Evolutionary conservation across 805 yeast genomes (phyloP).

Genomic region (Dipodascus geniculatus): DNA sequence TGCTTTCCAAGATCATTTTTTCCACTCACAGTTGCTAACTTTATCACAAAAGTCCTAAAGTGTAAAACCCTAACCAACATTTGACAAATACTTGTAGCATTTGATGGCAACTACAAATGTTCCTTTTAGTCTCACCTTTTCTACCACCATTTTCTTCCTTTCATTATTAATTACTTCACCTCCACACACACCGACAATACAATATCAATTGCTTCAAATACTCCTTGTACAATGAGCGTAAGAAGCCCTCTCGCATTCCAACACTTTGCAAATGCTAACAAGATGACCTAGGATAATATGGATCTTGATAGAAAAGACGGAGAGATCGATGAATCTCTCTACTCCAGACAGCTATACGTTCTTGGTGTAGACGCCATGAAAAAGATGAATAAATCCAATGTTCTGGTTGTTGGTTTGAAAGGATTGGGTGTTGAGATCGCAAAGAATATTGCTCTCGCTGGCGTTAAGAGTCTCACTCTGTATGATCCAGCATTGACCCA

Average conservation of each 20-base stretch:
- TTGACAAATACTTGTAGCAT: background rate
- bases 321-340: conserved; percentile 81
- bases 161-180: conserved; percentile 1
- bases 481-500: conserved; percentile 68
- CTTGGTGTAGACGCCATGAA: conserved; percentile 97
- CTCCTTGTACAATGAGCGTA: background rate
- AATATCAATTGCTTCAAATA: background rate
- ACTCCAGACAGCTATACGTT: conserved; percentile 91
- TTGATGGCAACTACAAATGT: background rate
- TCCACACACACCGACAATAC: background rate
- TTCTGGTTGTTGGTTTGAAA: conserved; percentile 77
- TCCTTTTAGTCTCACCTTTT: background rate
- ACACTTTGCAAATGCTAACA: background rate
- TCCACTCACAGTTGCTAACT: too few species aligned
- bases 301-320: conserved; percentile 2
- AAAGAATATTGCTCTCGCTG: conserved; percentile 91
- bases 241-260: too few species aligned
- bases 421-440: conserved; percentile 96
- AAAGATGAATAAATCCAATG: conserved; percentile 88
- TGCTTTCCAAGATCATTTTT: too few species aligned
- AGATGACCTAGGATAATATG: conserved; percentile 3
- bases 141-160: background rate
- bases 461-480: conserved; percentile 81
- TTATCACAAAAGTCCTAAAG: too few species aligned
- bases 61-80: background rate